Evolutionary conservation across 805 yeast genomes (phyloP).

Genomic region (Blastobotrys chiropterorum): DNA sequence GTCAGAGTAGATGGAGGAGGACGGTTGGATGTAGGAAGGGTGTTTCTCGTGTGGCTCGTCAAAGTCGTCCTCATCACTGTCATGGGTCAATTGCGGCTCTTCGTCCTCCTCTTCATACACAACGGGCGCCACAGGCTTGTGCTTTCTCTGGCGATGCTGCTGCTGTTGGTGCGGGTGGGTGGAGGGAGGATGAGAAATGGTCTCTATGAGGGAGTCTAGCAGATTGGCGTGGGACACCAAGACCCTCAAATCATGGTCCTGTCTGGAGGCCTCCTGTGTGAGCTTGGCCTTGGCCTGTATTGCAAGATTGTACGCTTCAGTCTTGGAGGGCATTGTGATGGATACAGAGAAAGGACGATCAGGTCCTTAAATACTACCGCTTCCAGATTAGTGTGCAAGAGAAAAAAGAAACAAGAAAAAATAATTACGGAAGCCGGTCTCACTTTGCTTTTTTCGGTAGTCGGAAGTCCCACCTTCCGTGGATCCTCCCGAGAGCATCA

Average conservation of each 20-base stretch:
- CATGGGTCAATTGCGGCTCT: background rate
- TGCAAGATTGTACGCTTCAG: conserved; percentile 54
- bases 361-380: background rate
- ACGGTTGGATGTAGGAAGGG: background rate
- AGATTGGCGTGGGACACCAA: conserved; percentile 68
- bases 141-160: conserved; percentile 21
- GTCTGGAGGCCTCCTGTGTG: conserved; percentile 53
- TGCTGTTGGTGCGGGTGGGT: conserved; percentile 14
- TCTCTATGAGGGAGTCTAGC: conserved; percentile 57
- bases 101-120: conserved; percentile 24
- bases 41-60: conserved; percentile 4
- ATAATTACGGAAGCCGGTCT: background rate
- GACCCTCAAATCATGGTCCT: conserved; percentile 50
- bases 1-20: too few relatives aligned
- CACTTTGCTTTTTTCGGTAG: background rate
- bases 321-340: background rate
- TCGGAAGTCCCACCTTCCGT: background rate
- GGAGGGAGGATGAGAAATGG: conserved; percentile 20
- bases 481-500: too few relatives aligned
- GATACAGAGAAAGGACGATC: background rate
- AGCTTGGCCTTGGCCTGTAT: conserved; percentile 58
- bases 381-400: too few relatives aligned
- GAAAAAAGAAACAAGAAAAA: background rate
- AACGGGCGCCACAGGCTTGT: conserved; percentile 35
- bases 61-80: conserved; percentile 3